Percentiles rank a stretch among this genome's conserved stretches.
Evolutionary conservation across 2,329 filamentous ascomycete genomes (phyloP).

Genomic region (Ilyonectria robusta): DNA sequence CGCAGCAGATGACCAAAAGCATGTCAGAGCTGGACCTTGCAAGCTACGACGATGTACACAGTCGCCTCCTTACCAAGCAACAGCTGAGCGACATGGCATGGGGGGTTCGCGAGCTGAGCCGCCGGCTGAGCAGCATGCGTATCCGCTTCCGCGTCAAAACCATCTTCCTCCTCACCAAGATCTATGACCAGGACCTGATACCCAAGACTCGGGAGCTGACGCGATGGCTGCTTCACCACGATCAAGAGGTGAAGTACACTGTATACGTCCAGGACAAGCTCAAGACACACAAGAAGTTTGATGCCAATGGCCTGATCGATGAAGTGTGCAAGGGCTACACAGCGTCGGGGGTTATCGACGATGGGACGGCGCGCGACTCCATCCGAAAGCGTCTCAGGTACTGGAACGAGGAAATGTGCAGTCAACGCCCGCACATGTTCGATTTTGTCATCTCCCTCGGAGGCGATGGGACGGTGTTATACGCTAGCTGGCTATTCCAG

Average conservation of each 20-base stretch:
- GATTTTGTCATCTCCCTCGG: conserved; percentile 95
- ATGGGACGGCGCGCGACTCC: conserved; percentile 52
- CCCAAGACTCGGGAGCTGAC: conserved; percentile 82
- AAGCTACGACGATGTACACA: conserved; percentile 61
- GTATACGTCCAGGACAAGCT: conserved; percentile 89
- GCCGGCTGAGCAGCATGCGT: conserved; percentile 86
- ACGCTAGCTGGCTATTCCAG: conserved; percentile 97
- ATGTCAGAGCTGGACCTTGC: conserved; percentile 58
- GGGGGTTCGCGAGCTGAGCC: conserved; percentile 91
- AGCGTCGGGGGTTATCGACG: conserved; percentile 52
- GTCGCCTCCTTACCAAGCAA: conserved; percentile 91
- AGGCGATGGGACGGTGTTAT: conserved; percentile 96
- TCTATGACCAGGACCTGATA: conserved; percentile 87
- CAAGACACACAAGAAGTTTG: conserved; percentile 79
- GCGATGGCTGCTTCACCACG: conserved; percentile 83
- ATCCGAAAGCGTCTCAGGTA: conserved; percentile 75
- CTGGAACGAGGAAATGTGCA: conserved; percentile 87
- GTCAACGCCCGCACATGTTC: conserved; percentile 84
- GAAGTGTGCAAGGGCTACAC: conserved; percentile 67
- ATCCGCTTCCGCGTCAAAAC: conserved; percentile 85
- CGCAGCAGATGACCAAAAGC: conserved; percentile 61
- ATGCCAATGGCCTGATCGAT: conserved; percentile 76
- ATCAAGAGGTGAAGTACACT: conserved; percentile 77
- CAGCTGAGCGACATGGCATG: conserved; percentile 97
- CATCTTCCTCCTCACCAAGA: conserved; percentile 92